Evolutionary conservation across 257 asterid species (phyloP).

Genomic region (Mitragyna speciosa): DNA sequence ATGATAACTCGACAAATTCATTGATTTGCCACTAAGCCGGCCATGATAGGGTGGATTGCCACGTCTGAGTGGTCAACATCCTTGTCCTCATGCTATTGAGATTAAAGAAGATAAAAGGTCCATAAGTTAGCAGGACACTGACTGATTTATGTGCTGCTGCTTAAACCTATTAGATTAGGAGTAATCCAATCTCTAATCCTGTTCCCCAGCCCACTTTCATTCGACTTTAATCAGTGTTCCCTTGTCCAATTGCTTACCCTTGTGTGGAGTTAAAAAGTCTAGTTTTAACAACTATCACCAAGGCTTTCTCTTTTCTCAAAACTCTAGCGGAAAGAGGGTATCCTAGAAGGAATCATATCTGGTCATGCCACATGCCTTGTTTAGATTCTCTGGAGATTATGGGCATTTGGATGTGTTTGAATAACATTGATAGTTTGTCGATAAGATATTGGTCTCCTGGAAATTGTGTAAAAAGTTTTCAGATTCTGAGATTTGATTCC

Average conservation of each 20-base stretch:
- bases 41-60: constrained; percentile 35
- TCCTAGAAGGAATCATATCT: constrained; percentile 14
- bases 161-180: constrained; percentile 38
- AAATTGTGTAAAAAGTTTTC: background rate
- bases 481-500: background rate
- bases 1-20: constrained; percentile 28
- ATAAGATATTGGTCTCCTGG: background rate
- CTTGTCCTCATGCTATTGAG: constrained; percentile 33
- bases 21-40: constrained; percentile 36
- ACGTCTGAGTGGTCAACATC: constrained; percentile 27
- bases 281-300: background rate
- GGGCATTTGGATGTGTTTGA: background rate
- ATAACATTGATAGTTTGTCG: background rate
- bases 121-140: constrained; percentile 41
- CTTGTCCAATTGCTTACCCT: constrained; percentile 39
- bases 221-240: constrained; percentile 38
- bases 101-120: constrained; percentile 12
- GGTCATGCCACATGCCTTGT: constrained; percentile 22
- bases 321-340: background rate
- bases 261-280: constrained; percentile 7
- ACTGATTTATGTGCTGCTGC: constrained; percentile 28
- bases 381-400: constrained; percentile 1
- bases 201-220: constrained; percentile 45
- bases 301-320: background rate
- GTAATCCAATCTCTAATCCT: constrained; percentile 45